These are phyloP conservation scores for Monosporozyma yasuniensis DNA, from an alignment of 805 yeast genomes.

Conservation along the genomic window DNA sequence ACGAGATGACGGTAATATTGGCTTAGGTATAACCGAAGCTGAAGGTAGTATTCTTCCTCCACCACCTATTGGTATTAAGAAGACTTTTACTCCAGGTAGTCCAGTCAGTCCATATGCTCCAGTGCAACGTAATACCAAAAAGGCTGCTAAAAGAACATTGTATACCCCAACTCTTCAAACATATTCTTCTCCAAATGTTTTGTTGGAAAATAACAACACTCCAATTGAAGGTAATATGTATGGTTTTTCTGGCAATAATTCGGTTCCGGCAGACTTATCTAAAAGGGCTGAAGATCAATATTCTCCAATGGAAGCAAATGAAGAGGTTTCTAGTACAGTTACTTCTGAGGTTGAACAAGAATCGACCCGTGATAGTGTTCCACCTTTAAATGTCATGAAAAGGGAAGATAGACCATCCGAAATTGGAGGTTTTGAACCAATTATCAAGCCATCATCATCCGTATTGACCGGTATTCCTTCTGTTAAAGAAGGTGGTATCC, in stretches of 20 bases:
- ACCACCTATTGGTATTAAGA: background rate
- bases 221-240: background rate
- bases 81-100: background rate
- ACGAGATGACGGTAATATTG: background rate
- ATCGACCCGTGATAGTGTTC: background rate
- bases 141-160: slow-evolving; percentile 4
- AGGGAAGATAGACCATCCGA: slow-evolving; percentile 4
- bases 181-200: background rate
- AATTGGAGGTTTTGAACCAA: slow-evolving; percentile 17
- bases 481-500: slow-evolving; percentile 28
- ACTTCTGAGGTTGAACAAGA: background rate
- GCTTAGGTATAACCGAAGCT: background rate
- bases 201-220: background rate
- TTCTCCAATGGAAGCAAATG: background rate
- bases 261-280: background rate
- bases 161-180: slow-evolving; percentile 5
- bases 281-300: background rate
- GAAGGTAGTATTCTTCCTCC: background rate
- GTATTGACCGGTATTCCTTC: slow-evolving; percentile 10
- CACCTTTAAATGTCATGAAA: background rate
- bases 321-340: background rate
- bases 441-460: slow-evolving; percentile 21
- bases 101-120: slow-evolving; percentile 7
- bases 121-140: background rate
- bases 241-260: background rate